A percentile compares a stretch with the other conserved stretches of the same genome.
These are phyloP conservation scores for Hymenoscyphus linearis DNA, from an alignment of 2,329 filamentous ascomycete species.

Conservation along the genomic window DNA sequence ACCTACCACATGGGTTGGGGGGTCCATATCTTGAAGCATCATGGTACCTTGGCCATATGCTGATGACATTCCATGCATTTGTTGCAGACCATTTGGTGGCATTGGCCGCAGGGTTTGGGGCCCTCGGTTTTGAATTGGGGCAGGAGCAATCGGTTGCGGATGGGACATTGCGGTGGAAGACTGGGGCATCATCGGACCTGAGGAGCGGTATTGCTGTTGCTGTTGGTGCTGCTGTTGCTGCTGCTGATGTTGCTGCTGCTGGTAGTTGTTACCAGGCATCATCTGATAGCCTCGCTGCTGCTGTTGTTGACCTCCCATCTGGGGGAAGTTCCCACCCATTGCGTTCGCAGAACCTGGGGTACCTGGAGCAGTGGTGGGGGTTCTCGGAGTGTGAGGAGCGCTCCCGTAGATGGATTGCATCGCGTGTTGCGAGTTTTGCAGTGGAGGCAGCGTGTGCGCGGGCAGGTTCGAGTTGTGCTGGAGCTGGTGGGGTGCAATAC, in stretches of 20 bases:
- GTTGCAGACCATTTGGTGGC: conserved; percentile 58
- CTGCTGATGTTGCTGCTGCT: conserved; percentile 24
- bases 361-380: conserved; percentile 54
- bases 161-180: conserved; percentile 62
- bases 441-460: conserved; percentile 51
- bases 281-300: conserved; percentile 23
- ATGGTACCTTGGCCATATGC: conserved; percentile 58
- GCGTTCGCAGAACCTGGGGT: conserved; percentile 51
- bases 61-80: conserved; percentile 48
- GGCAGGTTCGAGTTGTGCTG: conserved; percentile 39
- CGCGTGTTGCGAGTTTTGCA: conserved; percentile 43
- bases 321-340: conserved; percentile 48
- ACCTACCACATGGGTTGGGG: conserved; percentile 87
- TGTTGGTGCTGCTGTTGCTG: conserved; percentile 33
- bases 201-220: conserved; percentile 43
- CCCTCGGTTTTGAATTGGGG: conserved; percentile 50
- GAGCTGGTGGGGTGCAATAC: conserved; percentile 34
- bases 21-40: conserved; percentile 54
- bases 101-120: conserved; percentile 61
- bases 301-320: conserved; percentile 40
- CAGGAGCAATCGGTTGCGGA: conserved; percentile 71
- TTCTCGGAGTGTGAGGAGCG: conserved; percentile 51
- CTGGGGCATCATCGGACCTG: conserved; percentile 60
- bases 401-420: conserved; percentile 49
- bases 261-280: conserved; percentile 27